Percentiles rank a stretch among this genome's conserved stretches.
Conservation (phyloP, 2,329 filamentous ascomycete species). For the Sclerotinia sclerotiorum region DNA sequence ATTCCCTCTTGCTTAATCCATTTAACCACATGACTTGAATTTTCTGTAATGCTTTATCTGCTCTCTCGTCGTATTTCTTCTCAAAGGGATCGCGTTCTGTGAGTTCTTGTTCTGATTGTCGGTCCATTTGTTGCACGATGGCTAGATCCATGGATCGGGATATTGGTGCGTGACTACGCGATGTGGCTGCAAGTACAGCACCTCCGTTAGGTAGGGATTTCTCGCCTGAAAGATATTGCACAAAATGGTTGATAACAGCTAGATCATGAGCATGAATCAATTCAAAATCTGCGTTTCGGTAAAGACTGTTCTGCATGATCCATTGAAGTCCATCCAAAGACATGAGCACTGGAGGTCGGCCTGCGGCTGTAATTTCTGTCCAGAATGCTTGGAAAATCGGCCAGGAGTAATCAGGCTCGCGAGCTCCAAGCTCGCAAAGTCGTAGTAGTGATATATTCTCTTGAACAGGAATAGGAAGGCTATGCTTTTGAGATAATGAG, state of each 20-base stretch:
- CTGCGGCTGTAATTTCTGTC: conserved; percentile 67
- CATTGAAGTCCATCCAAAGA: conserved; percentile 76
- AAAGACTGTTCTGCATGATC: conserved; percentile 76
- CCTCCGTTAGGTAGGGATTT: conserved; percentile 68
- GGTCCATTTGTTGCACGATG: conserved; percentile 56
- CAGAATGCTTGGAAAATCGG: conserved; percentile 77
- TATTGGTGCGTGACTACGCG: conserved; percentile 66
- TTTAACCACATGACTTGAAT: conserved; percentile 57
- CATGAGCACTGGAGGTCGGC: conserved; percentile 61
- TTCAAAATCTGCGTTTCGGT: conserved; percentile 69
- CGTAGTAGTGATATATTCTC: conserved; percentile 61
- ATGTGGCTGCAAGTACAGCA: conserved; percentile 72
- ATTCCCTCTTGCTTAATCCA: conserved; percentile 71
- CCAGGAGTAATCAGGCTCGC: conserved; percentile 77
- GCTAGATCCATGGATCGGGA: conserved; percentile 68
- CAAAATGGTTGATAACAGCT: conserved; percentile 70
- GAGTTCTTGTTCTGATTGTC: conserved; percentile 41
- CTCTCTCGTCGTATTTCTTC: conserved; percentile 57
- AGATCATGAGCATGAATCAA: conserved; percentile 86
- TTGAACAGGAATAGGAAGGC: conserved; percentile 59
- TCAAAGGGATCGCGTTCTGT: conserved; percentile 54
- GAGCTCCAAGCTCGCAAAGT: conserved; percentile 66
- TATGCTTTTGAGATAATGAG: conserved; percentile 51
- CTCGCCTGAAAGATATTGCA: conserved; percentile 66
- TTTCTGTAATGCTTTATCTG: conserved; percentile 53